Evolutionary conservation across 176 grass and related monocot species (phyloP).

Genomic region (Themeda triandra): DNA sequence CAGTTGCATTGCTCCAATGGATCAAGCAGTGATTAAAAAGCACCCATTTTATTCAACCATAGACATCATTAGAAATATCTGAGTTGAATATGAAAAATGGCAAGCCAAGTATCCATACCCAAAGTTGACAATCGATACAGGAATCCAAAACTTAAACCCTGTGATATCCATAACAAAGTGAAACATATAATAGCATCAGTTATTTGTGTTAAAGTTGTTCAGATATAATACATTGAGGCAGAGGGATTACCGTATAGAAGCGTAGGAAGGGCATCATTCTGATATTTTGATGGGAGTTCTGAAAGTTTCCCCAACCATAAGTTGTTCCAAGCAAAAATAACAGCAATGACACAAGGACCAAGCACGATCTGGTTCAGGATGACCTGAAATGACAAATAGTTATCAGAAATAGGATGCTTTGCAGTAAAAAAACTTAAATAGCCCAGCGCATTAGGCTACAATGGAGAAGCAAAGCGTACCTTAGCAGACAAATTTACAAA

Average conservation of each 20-base stretch:
- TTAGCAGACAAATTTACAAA: conserved; percentile 65
- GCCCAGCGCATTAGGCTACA: background rate
- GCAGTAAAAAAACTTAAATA: background rate
- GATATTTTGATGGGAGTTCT: conserved; percentile 82
- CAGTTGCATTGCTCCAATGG: background rate
- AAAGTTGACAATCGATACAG: conserved; percentile 87
- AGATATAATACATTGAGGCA: background rate
- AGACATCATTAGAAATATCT: background rate
- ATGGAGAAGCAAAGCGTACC: conserved; percentile 40
- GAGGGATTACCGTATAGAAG: conserved; percentile 74
- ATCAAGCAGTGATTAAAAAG: background rate
- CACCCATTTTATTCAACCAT: background rate
- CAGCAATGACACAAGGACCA: conserved; percentile 94
- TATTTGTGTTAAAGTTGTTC: background rate
- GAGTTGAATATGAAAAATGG: background rate
- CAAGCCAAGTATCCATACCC: conserved; percentile 49
- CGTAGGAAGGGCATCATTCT: conserved; percentile 86
- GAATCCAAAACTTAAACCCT: conserved; percentile 99
- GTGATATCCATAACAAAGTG: conserved; percentile 30
- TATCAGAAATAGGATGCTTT: background rate
- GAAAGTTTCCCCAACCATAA: conserved; percentile 87
- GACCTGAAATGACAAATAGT: conserved; percentile 58
- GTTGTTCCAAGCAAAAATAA: conserved; percentile 98
- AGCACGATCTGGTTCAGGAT: conserved; percentile 89
- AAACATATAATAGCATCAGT: background rate